Conservation (phyloP, 2,329 filamentous ascomycete genomes). For the Alternaria arbusti region DNA sequence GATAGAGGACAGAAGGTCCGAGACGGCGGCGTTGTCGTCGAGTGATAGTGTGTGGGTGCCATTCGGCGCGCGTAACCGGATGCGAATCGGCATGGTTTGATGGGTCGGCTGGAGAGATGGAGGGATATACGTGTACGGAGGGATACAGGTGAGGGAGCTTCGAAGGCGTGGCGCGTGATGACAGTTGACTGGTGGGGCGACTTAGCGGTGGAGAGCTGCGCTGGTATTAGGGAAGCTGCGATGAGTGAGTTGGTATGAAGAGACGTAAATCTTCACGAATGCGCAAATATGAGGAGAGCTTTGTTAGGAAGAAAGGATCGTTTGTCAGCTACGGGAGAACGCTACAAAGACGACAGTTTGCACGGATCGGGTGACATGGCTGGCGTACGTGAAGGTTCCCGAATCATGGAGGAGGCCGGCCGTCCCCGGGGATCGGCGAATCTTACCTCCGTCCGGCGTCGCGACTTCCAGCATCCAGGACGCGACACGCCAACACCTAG, state of each 20-base stretch:
- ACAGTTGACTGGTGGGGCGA: conserved; percentile 11
- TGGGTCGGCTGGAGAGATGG: background rate
- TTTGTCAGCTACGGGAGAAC: conserved; percentile 20
- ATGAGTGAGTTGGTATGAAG: conserved; percentile 3
- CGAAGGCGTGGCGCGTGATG: conserved; percentile 1
- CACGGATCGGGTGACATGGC: conserved; percentile 15
- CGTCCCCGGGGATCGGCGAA: conserved; percentile 9
- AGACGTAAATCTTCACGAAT: background rate
- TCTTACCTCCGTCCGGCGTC: conserved; percentile 17
- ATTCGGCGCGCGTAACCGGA: conserved; percentile 76
- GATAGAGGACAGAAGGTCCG: conserved; percentile 66
- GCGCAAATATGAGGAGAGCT: background rate
- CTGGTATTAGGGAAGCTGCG: conserved; percentile 4
- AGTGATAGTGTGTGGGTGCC: conserved; percentile 75
- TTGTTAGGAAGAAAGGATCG: background rate
- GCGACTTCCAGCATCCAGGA: conserved; percentile 26
- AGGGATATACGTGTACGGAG: background rate
- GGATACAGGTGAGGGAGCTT: conserved; percentile 4
- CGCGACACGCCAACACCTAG: conserved; percentile 20
- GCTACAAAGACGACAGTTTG: conserved; percentile 8
- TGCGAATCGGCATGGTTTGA: conserved; percentile 64
- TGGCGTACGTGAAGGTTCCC: conserved; percentile 33
- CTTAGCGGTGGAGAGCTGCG: conserved; percentile 8
- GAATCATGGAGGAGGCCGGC: conserved; percentile 21
- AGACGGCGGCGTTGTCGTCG: conserved; percentile 70